phyloP scores from a whole-genome alignment of 78 protist species.

The Dictyostelium capitatum region DNA sequence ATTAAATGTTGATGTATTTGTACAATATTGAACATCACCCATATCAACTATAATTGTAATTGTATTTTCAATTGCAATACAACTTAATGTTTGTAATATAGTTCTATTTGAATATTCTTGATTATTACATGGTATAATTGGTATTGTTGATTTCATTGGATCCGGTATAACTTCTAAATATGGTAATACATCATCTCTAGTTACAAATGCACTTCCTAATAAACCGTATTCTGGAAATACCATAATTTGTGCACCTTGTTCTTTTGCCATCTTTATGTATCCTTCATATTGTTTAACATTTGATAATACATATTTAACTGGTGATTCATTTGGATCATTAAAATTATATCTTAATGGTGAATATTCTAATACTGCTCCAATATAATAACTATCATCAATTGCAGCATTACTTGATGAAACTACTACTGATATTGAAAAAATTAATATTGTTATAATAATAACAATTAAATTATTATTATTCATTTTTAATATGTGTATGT shows the following conservation, averaged over 20 bases:
- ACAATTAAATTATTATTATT: too few species aligned
- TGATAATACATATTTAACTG: not conserved
- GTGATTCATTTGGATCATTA: not conserved
- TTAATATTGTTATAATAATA: too few species aligned
- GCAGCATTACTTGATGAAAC: too few species aligned
- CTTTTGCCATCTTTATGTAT: not conserved
- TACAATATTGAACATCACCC: conserved; percentile 41
- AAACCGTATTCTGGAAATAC: conserved; percentile 59
- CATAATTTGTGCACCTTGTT: conserved; percentile 37
- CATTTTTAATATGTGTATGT: too few species aligned
- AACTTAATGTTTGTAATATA: conserved; percentile 21
- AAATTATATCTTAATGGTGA: not conserved
- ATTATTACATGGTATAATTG: conserved; percentile 42
- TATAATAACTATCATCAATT: conserved; percentile 4
- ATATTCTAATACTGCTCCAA: conserved; percentile 15
- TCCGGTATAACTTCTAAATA: conserved; percentile 31
- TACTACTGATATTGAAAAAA: too few species aligned
- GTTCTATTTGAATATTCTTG: conserved; percentile 3
- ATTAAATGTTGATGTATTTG: not conserved
- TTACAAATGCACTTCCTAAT: not conserved
- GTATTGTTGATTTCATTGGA: not conserved
- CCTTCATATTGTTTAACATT: not conserved
- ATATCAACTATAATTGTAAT: conserved; percentile 20
- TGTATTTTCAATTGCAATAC: conserved; percentile 35
- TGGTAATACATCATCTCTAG: conserved; percentile 9